These are phyloP conservation scores for Gracilaria caudata DNA, from an alignment of 23 red algal genomes.

Conservation along the genomic window DNA sequence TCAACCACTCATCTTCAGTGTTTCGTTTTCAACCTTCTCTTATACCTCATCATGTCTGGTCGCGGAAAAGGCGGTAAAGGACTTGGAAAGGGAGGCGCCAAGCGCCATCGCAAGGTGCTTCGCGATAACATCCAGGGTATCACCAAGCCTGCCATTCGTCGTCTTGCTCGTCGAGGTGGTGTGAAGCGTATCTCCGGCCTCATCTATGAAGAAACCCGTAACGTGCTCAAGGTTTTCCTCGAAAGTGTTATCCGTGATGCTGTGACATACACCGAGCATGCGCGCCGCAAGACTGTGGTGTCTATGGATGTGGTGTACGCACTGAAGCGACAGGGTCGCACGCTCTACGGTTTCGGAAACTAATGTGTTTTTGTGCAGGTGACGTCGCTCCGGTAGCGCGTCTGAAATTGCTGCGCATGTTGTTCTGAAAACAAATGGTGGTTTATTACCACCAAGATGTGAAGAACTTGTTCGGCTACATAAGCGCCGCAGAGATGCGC, in stretches of 20 bases:
- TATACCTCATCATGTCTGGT: conserved; percentile 85
- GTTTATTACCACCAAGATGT: conserved; percentile 39
- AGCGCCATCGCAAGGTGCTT: conserved; percentile 99
- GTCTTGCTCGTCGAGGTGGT: conserved; percentile 96
- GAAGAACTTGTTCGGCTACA: conserved; percentile 25
- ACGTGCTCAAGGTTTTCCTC: conserved; percentile 99
- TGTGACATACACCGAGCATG: conserved; percentile 99
- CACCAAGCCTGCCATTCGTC: conserved; percentile 99
- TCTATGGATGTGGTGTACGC: conserved; percentile 99
- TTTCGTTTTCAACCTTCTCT: conserved; percentile 25
- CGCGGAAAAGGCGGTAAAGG: conserved; percentile 99
- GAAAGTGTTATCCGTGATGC: conserved; percentile 95
- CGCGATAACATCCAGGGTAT: conserved; percentile 99
- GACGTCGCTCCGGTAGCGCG: not conserved
- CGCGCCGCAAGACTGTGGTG: conserved; percentile 96
- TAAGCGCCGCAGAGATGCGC: too few relatives aligned
- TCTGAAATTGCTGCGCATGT: not conserved
- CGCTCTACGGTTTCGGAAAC: conserved; percentile 94
- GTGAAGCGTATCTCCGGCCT: conserved; percentile 99
- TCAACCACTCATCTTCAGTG: not conserved
- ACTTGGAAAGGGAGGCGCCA: conserved; percentile 99
- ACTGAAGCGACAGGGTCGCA: conserved; percentile 98
- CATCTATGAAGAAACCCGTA: conserved; percentile 99
- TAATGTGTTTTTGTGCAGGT: conserved; percentile 23
- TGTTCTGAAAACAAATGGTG: conserved; percentile 32